Evolutionary conservation across 2,329 filamentous ascomycete species (phyloP), one percentile per base, ranked within the genome.

Genomic region (Sporothrix phasma): DNA sequence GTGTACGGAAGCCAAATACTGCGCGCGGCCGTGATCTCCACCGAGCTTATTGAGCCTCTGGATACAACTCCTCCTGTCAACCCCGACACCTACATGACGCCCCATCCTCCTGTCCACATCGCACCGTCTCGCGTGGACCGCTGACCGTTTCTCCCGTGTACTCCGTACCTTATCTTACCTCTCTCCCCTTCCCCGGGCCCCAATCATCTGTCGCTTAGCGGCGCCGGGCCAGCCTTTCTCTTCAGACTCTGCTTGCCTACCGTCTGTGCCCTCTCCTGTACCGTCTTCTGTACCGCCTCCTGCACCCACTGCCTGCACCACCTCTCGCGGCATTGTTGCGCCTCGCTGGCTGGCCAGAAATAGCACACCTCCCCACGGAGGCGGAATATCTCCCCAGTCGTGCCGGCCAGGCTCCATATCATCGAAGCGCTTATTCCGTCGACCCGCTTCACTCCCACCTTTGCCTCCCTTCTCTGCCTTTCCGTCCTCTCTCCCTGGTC

Each of bases 311-410:
- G 31, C 19, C 19, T 62, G 46, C 59, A 24, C 59, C 59, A 29
- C 29, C 34, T 62, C 60, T 45, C 22, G 46, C 47, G 46, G 47
- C 46, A 54, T 8, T 26, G 34, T 24, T 29, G 34, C 34, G 46
- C 22, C 60, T 62, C 5, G 34, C 22, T 29, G 26, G 24, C 39
- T 56, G 49, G 37, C 15, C 31, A 24, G 47, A 6, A 17, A 26
- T 45, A 34, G 61, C 46, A 51, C 34, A 43, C 19, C n/a, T 62
- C 37, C 47, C 26, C 49, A 47, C 61, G 61, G 46, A 29, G 64
- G 31, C 56, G 64, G 64, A 66, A 68, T 64, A 66, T 64, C 37
- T 58, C n/a, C 10, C 29, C 49, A 26, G 41, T 29, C 31, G 29
- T 65, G 41, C 41, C 39, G 51, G 61, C 43, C 53, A 26, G 51